Conservation (phyloP, 1,284 basidiomycete genomes). For the Boletellus sp. region DNA sequence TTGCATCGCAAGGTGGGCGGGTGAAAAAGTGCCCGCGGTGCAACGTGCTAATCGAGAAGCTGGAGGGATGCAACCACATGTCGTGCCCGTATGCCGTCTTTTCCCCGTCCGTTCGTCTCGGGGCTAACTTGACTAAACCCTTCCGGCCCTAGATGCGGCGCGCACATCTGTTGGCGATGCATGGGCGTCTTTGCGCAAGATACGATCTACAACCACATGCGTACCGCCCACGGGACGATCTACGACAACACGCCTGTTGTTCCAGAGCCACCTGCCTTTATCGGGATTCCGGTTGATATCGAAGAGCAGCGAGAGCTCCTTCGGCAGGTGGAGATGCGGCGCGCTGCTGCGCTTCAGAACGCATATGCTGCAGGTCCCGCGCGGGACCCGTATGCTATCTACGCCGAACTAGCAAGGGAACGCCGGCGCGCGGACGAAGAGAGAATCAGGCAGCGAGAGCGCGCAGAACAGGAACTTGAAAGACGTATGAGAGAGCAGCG, state of each 20-base stretch:
- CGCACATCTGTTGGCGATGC: slow-evolving; percentile 56
- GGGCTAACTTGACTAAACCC: no score
- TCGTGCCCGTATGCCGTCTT: slow-evolving; percentile 31
- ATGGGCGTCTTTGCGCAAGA: slow-evolving; percentile 32
- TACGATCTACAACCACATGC: slow-evolving; percentile 53
- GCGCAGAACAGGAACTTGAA: slow-evolving; percentile 12
- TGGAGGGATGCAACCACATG: slow-evolving; percentile 57
- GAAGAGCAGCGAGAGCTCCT: slow-evolving; percentile 23
- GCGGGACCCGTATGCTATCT: neutral
- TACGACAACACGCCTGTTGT: slow-evolving; percentile 9
- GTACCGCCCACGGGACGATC: slow-evolving; percentile 42
- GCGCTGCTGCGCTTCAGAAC: neutral
- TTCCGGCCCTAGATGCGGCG: slow-evolving; percentile 36
- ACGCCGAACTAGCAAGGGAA: neutral
- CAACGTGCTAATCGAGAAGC: slow-evolving; percentile 45
- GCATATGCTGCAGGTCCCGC: neutral
- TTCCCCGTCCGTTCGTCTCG: no score
- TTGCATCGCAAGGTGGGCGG: slow-evolving; percentile 27
- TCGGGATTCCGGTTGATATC: slow-evolving; percentile 16
- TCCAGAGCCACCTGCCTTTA: neutral
- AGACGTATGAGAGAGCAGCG: slow-evolving; percentile 1
- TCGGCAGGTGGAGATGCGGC: slow-evolving; percentile 13
- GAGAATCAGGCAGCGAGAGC: neutral
- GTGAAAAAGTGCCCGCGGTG: slow-evolving; percentile 43
- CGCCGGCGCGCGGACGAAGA: neutral